Conservation (phyloP, 78 protist genomes). For the Chrysochromulina parva region DNA sequence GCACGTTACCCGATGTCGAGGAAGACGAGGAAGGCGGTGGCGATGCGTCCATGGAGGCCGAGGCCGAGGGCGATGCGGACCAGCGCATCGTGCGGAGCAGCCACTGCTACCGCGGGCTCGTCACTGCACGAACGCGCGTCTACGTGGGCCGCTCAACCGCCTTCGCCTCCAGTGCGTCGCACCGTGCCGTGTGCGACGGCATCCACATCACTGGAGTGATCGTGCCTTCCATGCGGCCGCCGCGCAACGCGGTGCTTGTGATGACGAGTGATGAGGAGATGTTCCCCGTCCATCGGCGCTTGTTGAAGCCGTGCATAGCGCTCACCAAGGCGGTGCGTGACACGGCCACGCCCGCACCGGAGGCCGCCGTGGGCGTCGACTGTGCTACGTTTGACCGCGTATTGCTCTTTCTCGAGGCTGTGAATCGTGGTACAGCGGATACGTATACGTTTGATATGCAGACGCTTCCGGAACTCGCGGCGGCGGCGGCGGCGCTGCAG, state of each 20-base stretch:
- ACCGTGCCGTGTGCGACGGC: neutral
- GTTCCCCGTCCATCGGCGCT: neutral
- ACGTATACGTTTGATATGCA: neutral
- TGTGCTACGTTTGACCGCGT: neutral
- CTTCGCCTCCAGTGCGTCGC: too few species aligned
- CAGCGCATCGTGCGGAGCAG: neutral
- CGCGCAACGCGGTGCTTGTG: neutral
- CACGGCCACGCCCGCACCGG: too few species aligned
- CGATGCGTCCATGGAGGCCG: neutral
- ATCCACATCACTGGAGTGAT: too few species aligned
- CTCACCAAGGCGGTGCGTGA: neutral
- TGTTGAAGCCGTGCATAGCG: constrained; percentile 1
- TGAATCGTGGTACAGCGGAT: too few species aligned
- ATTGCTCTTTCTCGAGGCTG: constrained; percentile 11
- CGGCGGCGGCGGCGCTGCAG: neutral
- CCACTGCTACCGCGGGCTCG: neutral
- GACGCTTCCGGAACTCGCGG: neutral
- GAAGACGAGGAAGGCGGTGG: neutral
- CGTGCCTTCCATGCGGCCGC: neutral
- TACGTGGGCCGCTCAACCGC: neutral
- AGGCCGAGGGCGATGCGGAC: neutral
- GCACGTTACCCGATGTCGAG: neutral
- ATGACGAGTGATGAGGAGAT: neutral
- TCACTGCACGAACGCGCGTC: too few species aligned
- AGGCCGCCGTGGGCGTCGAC: neutral